Evolutionary conservation across 1,284 basidiomycete genomes (phyloP), one percentile per base, ranked within the genome.

Genomic region (Cryptococcus sp.): DNA sequence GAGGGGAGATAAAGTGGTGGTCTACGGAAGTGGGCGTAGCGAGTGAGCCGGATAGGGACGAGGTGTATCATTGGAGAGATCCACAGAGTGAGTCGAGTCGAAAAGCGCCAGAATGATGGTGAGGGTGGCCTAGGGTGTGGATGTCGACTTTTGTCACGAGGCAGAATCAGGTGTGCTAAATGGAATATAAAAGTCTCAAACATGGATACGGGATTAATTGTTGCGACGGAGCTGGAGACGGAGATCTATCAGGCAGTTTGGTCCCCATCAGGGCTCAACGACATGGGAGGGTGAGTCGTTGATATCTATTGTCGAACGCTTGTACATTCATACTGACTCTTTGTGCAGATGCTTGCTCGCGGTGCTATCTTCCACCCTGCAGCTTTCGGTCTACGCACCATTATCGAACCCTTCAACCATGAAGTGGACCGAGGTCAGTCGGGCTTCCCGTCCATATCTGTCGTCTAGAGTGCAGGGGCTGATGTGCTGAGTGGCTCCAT

Each of bases 221-320:
- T 69, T 53, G 54, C 52, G 11, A 66, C 55, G 3, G 61, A 59
- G 7, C 43, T 68, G 65, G 69, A n/a, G 66, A 61, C 24, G 68
- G 70, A 21, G 43, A 53, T 13, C 53, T 66, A 2, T 60, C 45
- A 58, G 13, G 70, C 69, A 11, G 56, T 67, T 0, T 76, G 74
- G 74, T 73, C 71, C 5, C 71, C 74, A 0, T 69, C 72, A 0
- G 71, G 69, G 3, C 39, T 76, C 16, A 62, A 52, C 18, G 61
- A 64, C 45, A 44, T 68, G 5, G 70, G 70, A 40, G 61, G 69
- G 70, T 71, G 49, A 60, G 70, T 24, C 28, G 16, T 20, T 8
- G 18, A 40, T 43, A 23, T 24, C 24, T 4, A 3, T 4, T 2
- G 21, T n/a, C 9, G 37, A 16, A 37, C 36, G 16, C 15, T 37